A percentile compares a stretch with the other conserved stretches of the same genome.
Conservation (phyloP, 768 basidiomycete species). For the Mycena albidolilacea region DNA sequence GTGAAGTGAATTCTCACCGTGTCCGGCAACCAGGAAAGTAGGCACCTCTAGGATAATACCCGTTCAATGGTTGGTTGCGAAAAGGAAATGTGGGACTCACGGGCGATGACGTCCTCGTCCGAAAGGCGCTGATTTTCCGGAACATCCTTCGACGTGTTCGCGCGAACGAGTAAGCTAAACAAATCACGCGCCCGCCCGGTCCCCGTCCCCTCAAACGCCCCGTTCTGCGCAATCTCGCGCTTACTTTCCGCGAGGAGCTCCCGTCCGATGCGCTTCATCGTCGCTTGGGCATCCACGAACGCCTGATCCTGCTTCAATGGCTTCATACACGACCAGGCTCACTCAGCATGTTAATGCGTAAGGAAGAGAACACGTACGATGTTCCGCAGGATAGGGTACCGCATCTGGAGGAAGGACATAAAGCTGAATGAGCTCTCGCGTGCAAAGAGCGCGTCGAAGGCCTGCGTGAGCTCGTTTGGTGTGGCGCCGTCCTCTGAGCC, state of each 20-base stretch:
- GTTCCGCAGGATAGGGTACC: not conserved
- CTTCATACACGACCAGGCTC: not conserved
- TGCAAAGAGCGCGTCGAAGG: conserved; percentile 52
- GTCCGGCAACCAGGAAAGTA: not conserved
- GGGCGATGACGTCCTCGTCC: conserved; percentile 61
- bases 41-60: not conserved
- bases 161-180: conserved; percentile 71
- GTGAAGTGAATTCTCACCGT: not conserved
- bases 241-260: conserved; percentile 19
- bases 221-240: conserved; percentile 13
- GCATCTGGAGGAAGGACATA: not conserved
- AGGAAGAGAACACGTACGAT: not conserved
- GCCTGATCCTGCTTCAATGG: not conserved
- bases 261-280: conserved; percentile 18
- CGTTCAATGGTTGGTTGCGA: not conserved
- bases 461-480: conserved; percentile 57
- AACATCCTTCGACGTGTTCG: conserved; percentile 75
- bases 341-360: not conserved
- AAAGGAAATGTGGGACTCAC: not conserved
- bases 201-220: conserved; percentile 8
- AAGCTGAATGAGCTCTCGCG: not conserved
- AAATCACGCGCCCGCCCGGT: conserved; percentile 45
- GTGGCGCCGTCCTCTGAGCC: not conserved
- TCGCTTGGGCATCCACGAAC: conserved; percentile 3
- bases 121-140: conserved; percentile 67